A percentile compares a stretch with the other conserved stretches of the same genome.
phyloP scores from a whole-genome alignment of 164 flowering plant genomes.

The Tetracentron sinense region DNA sequence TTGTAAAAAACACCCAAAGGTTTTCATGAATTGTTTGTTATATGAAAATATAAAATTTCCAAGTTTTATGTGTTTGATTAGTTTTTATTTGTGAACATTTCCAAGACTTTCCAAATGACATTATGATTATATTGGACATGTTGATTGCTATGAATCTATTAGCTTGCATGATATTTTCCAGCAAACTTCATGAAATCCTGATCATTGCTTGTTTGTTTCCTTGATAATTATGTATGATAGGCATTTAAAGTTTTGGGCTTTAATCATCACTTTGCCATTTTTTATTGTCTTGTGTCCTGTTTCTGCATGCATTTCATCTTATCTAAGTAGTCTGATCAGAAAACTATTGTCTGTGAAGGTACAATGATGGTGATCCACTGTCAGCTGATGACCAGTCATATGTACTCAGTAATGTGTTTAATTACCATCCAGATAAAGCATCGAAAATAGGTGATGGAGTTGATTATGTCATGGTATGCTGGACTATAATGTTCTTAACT shows the following conservation, averaged over 20 bases:
- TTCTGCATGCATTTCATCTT: not conserved
- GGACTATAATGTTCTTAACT: not conserved
- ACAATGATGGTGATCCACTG: slow-evolving; percentile 73
- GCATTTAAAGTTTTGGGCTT: no score
- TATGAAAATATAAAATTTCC: no score
- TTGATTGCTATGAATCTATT: not conserved
- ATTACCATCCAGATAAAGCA: slow-evolving; percentile 78
- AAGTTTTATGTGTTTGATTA: no score
- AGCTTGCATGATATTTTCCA: not conserved
- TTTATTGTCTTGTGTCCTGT: no score
- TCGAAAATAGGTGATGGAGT: slow-evolving; percentile 69
- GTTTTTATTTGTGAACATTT: no score
- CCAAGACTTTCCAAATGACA: not conserved
- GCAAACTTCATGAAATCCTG: no score
- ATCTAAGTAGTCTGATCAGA: slow-evolving; percentile 1
- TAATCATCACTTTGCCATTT: no score
- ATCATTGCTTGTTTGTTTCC: no score
- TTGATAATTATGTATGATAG: no score
- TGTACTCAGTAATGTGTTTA: slow-evolving; percentile 63
- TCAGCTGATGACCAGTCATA: slow-evolving; percentile 66
- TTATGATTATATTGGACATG: not conserved
- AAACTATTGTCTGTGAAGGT: slow-evolving; percentile 35
- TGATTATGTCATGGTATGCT: slow-evolving; percentile 67
- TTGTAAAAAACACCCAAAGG: no score
- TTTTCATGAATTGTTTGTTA: no score